A percentile compares a stretch with the other conserved stretches of the same genome.
Evolutionary conservation across 169 alveolate genomes (phyloP).

Genomic region (Cryptosporidium sp.): DNA sequence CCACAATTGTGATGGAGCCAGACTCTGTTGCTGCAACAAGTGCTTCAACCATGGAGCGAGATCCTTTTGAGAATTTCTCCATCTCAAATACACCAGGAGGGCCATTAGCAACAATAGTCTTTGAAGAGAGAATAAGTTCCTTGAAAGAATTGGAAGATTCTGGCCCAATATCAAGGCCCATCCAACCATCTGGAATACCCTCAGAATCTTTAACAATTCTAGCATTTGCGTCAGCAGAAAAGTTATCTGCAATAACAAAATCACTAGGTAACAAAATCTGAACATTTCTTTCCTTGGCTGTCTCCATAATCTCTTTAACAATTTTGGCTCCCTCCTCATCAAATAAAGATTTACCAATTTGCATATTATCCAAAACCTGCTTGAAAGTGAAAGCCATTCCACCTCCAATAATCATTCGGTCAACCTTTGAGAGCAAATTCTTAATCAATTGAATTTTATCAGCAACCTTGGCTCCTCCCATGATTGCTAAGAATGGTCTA

Average conservation of each 20-base stretch:
- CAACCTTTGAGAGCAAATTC: constrained; percentile 93
- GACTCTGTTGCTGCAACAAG: constrained; percentile 91
- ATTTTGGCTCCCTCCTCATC: constrained; percentile 97
- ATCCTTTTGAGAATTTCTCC: constrained; percentile 92
- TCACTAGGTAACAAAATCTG: constrained; percentile 95
- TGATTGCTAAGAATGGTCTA: constrained; percentile 94
- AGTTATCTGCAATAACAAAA: constrained; percentile 91
- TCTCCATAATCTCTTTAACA: constrained; percentile 93
- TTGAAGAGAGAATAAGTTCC: constrained; percentile 86
- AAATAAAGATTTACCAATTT: constrained; percentile 93
- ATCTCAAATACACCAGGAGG: constrained; percentile 97
- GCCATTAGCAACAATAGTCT: constrained; percentile 96
- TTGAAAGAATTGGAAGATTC: constrained; percentile 86
- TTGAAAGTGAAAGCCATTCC: constrained; percentile 99
- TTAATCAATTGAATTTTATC: constrained; percentile 96
- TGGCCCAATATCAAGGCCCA: constrained; percentile 98
- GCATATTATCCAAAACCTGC: constrained; percentile 88
- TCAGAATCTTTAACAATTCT: constrained; percentile 85
- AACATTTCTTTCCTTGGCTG: constrained; percentile 92
- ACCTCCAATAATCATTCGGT: constrained; percentile 97
- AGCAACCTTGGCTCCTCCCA: constrained; percentile 98
- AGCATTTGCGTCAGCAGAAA: constrained; percentile 90
- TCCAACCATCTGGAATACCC: constrained; percentile 96
- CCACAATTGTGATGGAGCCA: constrained; percentile 94
- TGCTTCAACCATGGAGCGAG: constrained; percentile 86